Conservation (phyloP, 257 asterid genomes). For the Solanum peruvianum region DNA sequence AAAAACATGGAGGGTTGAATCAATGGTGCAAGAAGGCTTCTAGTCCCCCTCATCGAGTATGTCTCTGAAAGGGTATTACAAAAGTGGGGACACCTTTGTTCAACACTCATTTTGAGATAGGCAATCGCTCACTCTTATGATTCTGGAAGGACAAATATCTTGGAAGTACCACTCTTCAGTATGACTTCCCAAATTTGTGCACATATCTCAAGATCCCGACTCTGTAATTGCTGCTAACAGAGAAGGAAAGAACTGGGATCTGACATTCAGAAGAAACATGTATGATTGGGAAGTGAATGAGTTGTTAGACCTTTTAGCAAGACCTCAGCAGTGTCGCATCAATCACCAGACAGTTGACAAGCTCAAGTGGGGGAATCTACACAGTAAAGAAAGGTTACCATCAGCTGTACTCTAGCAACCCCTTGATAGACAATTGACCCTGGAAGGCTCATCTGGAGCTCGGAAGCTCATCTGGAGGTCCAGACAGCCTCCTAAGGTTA, state of each 20-base stretch:
- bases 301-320: background rate
- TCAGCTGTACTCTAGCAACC: background rate
- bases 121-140: background rate
- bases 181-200: background rate
- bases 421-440: background rate
- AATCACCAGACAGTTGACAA: background rate
- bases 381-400: background rate
- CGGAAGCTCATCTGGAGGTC: background rate
- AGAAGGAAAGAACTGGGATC: background rate
- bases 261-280: background rate
- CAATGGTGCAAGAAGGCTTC: background rate
- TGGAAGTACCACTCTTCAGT: background rate
- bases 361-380: background rate
- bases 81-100: background rate
- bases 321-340: background rate
- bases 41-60: background rate
- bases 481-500: background rate
- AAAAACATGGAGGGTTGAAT: background rate
- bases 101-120: background rate
- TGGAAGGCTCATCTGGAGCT: background rate
- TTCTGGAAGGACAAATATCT: background rate
- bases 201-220: background rate
- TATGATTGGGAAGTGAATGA: background rate
- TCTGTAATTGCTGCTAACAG: background rate
- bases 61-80: background rate